A percentile compares a stretch with the other conserved stretches of the same genome.
These are phyloP conservation scores for Didymella segeticola DNA, from an alignment of 2,329 filamentous ascomycete species.

Conservation along the genomic window DNA sequence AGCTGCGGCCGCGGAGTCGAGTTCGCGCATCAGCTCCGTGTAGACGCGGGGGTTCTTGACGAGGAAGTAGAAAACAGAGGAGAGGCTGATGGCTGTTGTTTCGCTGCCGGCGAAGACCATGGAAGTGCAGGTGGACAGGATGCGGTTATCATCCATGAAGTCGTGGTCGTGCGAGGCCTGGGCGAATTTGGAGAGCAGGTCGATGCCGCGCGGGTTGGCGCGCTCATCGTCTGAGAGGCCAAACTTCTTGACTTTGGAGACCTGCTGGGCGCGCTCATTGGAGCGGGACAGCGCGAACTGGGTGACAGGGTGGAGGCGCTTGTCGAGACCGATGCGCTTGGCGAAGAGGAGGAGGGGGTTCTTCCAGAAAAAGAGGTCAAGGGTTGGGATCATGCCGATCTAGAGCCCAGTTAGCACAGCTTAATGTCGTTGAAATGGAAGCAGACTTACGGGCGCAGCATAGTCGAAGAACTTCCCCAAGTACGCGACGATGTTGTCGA, in stretches of 20 bases:
- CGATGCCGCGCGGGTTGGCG: conserved; percentile 52
- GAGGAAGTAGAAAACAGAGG: conserved; percentile 75
- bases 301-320: conserved; percentile 74
- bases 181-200: conserved; percentile 75
- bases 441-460: conserved; percentile 66
- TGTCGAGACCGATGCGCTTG: conserved; percentile 70
- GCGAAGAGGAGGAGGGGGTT: conserved; percentile 75
- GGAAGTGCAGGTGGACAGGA: conserved; percentile 73
- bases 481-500: conserved; percentile 75
- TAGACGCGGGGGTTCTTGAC: conserved; percentile 68
- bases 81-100: conserved; percentile 78
- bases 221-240: conserved; percentile 45
- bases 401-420: conserved; percentile 35
- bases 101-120: conserved; percentile 79
- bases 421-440: conserved; percentile 1
- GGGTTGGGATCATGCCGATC: conserved; percentile 76
- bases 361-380: conserved; percentile 74
- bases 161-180: conserved; percentile 71
- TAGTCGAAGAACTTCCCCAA: conserved; percentile 71
- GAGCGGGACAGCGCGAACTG: conserved; percentile 73
- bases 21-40: conserved; percentile 63
- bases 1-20: conserved; percentile 64
- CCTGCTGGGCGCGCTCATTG: conserved; percentile 66
- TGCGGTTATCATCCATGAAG: conserved; percentile 73
- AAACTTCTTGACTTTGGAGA: conserved; percentile 55